Evolutionary conservation across 148 eudicot species (phyloP).

Genomic region (Rhododendron molle): DNA sequence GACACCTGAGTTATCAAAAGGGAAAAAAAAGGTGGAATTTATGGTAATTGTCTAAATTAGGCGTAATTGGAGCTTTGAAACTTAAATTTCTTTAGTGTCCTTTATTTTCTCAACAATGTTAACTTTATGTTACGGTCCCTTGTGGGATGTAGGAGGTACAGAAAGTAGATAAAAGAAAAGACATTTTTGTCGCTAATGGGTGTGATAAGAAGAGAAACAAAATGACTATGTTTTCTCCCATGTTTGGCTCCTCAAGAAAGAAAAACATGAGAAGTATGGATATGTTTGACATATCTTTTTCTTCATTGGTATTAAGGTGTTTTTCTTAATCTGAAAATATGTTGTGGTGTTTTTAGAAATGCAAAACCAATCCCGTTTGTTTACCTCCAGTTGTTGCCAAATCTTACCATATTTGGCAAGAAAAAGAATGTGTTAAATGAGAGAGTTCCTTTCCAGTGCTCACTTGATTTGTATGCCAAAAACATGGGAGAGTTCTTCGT

Average conservation of each 20-base stretch:
- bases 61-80: not conserved
- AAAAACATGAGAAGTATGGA: not conserved
- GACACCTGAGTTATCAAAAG: not conserved
- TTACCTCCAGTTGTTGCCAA: not conserved
- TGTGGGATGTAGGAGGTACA: not conserved
- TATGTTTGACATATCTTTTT: not conserved
- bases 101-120: not conserved
- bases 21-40: not conserved
- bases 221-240: not conserved
- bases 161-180: not conserved
- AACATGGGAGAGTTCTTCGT: not conserved
- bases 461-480: not conserved
- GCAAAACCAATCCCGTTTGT: not conserved
- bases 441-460: not conserved
- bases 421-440: not conserved
- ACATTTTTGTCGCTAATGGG: not conserved
- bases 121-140: not conserved
- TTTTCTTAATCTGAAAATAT: not conserved
- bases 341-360: not conserved
- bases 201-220: not conserved
- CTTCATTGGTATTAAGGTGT: not conserved
- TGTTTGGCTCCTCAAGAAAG: not conserved
- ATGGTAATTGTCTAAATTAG: not conserved
- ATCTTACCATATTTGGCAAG: not conserved
- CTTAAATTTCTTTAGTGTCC: not conserved